Base-by-base conservation (phyloP, 176 grass and related monocot genomes). In the Carex kokanica region DNA sequence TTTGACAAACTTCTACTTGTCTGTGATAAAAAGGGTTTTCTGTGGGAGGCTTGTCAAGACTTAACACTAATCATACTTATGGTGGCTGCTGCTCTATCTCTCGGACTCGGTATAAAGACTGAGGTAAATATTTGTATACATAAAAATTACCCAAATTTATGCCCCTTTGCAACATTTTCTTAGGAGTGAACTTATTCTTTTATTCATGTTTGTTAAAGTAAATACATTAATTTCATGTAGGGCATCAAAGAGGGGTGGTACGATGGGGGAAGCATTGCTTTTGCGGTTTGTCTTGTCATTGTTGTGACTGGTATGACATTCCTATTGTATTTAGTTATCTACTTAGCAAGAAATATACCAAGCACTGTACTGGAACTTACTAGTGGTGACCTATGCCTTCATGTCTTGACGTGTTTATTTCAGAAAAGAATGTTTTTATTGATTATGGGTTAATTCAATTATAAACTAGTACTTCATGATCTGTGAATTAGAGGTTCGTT, bases 201-300 rank as follows among this genome's bases (percentile, higher is more conserved):
- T 77, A 61, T 81, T 57, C 6, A 32, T 51, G 47, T 69, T 18
- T 81, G 81, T 87, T 43, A 64, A 82, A 78, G 81, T 89, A 61
- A 55, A 55, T 21, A 75, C 89, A 78, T 91, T 79, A 87, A 38
- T 88, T 92, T 83, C 36, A 60, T 79, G 49, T 74, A 99, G 96
- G 93, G 96, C 34, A 73, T 93, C 77, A 92, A 99, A 86, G 89
- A 99, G 91, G 96, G 96, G 83, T 99, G 96, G 96, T 90, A 99
- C 27, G 91, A 99, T 68, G 96, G 96, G 29, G 83, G 88, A 81
- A 99, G 96, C 81, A 95, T 99, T 86, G 89, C 88, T 53, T 95
- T 99, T 93, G 93, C 93, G 15, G 93, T 99, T 78, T 84, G 90
- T 86, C 88, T 99, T 85, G 96, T 99, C 80, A 95, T 99, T 90